Evolutionary conservation across 2,329 filamentous ascomycete species (phyloP), one percentile per base, ranked within the genome.

Genomic region (Trichoderma endophyticum): DNA sequence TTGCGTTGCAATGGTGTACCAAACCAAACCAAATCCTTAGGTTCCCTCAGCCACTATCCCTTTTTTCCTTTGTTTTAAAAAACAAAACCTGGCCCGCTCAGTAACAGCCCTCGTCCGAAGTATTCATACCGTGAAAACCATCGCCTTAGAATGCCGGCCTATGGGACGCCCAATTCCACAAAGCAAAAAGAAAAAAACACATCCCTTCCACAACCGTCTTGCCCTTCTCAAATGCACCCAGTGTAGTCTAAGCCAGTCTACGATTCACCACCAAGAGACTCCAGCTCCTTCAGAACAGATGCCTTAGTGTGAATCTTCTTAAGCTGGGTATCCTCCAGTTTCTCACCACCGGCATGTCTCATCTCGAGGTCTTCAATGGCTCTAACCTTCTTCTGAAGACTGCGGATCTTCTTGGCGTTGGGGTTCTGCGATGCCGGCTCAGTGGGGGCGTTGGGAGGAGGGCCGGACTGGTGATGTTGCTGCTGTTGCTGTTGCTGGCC

Each of bases 301-400:
- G 90, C 86, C 85, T 98, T 97, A 26, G 94, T 98, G 71, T 90
- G 89, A 77, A 99, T 99, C 88, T 99, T 99, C 87, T 97, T 97
- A 83, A 99, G 90, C 84, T 99, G 96, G 36, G 96, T 99, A 79
- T 98, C 95, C 84, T 99, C 96, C 73, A 99, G 85, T 87, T 98
- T 98, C 87, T 99, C 96, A 6, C 95, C 95, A 39, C 92, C 91
- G 3, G 95, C 96, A 76, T 95, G 90, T 71, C 96, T 90, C 95
- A 98, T 98, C 86, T 98, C 97, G 73, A 99, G 85, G 81, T 99
- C 96, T 80, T 99, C 96, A 79, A 99, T 99, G 12, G 96, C 96
- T 24, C 96, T 90, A 74, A 99, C 92, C 88, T 99, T 99, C 89
- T 99, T 99, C 81, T 97, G 88, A 74, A 99, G 87, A 73, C 93